These are phyloP conservation scores for Amphicarpaea edgeworthii DNA, from an alignment of 306 rosid species.

Conservation along the genomic window DNA sequence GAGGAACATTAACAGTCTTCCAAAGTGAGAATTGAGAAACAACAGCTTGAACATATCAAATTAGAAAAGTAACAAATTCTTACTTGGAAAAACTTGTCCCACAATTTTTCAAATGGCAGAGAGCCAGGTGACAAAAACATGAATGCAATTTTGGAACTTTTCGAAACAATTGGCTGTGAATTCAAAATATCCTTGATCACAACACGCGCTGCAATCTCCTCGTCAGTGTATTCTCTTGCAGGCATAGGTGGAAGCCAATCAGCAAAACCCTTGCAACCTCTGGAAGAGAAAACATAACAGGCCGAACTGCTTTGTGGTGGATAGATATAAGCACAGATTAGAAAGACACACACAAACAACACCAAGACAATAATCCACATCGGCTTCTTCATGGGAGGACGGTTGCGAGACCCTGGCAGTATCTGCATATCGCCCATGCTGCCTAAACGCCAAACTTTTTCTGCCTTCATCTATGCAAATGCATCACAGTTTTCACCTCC, in stretches of 20 bases:
- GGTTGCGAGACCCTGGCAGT: slow-evolving; percentile 86
- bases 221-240: slow-evolving; percentile 76
- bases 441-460: slow-evolving; percentile 72
- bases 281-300: slow-evolving; percentile 85
- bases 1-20: background rate
- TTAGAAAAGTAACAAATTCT: slow-evolving; percentile 49
- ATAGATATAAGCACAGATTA: slow-evolving; percentile 84
- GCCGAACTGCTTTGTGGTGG: slow-evolving; percentile 74
- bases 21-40: slow-evolving; percentile 20
- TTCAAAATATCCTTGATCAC: slow-evolving; percentile 82
- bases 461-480: slow-evolving; percentile 74
- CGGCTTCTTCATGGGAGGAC: slow-evolving; percentile 83
- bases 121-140: slow-evolving; percentile 92
- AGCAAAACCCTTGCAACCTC: slow-evolving; percentile 71
- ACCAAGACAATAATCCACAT: slow-evolving; percentile 91
- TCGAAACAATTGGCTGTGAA: slow-evolving; percentile 51
- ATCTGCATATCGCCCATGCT: slow-evolving; percentile 83
- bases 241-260: slow-evolving; percentile 95
- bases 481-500: slow-evolving; percentile 56
- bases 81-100: slow-evolving; percentile 95
- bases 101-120: slow-evolving; percentile 87
- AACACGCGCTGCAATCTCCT: slow-evolving; percentile 81
- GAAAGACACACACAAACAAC: slow-evolving; percentile 77
- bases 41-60: background rate
- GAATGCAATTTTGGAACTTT: slow-evolving; percentile 85